A percentile compares a stretch with the other conserved stretches of the same genome.
These are phyloP conservation scores for Magnolia officinalis DNA, from an alignment of 164 flowering plant species.

Conservation along the genomic window DNA sequence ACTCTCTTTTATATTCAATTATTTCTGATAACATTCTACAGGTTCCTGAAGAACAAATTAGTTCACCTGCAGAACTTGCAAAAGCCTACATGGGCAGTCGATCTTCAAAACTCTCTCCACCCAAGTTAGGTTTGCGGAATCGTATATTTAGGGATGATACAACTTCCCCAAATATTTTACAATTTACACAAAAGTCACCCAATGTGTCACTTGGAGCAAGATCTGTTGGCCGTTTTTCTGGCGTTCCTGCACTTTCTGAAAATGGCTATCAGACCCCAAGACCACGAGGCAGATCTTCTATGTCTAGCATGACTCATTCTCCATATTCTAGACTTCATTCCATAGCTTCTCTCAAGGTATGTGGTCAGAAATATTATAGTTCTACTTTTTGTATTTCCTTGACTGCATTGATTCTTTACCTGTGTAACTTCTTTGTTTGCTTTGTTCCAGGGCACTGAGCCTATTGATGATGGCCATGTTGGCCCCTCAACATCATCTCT, in stretches of 20 bases:
- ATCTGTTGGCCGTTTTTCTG: conserved; percentile 23
- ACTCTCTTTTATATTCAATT: conserved; percentile 7
- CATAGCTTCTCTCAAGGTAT: conserved; percentile 44
- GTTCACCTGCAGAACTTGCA: conserved; percentile 84
- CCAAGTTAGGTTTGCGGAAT: conserved; percentile 37
- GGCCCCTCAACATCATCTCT: conserved; percentile 38
- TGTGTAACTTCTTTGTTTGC: not conserved
- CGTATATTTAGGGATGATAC: conserved; percentile 39
- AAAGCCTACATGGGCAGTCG: conserved; percentile 86
- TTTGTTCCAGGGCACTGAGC: conserved; percentile 34
- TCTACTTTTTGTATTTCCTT: not conserved
- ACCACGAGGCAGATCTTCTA: conserved; percentile 80
- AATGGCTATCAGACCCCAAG: conserved; percentile 59
- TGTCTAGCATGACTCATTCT: conserved; percentile 78
- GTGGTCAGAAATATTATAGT: not conserved
- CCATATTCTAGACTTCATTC: conserved; percentile 62
- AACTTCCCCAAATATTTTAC: conserved; percentile 20
- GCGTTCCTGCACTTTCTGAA: conserved; percentile 27
- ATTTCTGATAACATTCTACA: conserved; percentile 19
- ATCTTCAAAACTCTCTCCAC: conserved; percentile 58
- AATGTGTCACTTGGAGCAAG: conserved; percentile 33
- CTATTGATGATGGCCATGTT: conserved; percentile 25
- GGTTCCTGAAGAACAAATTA: conserved; percentile 59
- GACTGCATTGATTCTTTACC: not conserved
- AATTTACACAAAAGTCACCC: conserved; percentile 33